Base-by-base conservation (phyloP, 2,329 filamentous ascomycete genomes). In the Alternaria gansuensis region DNA sequence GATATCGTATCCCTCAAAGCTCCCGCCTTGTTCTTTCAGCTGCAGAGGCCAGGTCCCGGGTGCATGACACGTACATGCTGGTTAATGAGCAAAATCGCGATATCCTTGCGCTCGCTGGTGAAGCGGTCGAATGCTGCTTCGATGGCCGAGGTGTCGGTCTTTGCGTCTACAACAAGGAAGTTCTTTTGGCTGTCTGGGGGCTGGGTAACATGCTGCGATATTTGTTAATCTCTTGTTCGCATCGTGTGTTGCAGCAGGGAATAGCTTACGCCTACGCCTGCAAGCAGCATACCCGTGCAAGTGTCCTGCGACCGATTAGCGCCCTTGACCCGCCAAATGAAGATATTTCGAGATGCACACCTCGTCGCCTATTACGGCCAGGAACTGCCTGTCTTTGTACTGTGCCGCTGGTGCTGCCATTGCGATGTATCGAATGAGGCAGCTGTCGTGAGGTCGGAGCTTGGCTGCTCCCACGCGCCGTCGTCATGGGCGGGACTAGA, bases 291-390 rank as follows among this genome's bases (percentile, higher is more conserved):
- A 64, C 95, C 95, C 17, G 95, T 99, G 58, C 98, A 93, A 46
- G 95, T 97, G 82, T 96, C 92, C 95, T 99, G 61, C 14, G 31
- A 39, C 34, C 26, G 23, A 61, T 70, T 60, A 72, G 70, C 56
- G 56, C 54, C 24, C 6, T 14, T 7, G 29, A n/a, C 3, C 26
- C 37, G 26, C 51, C n/a, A 7, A 3, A 13, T 6, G 34, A 28
- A n/a, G 5, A 23, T 8, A 6, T 28, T 29, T n/a, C 40, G n/a
- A 31, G 28, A 26, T 36, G 57, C 53, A 33, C 76, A 92, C 95
- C 87, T 99, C 95, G 79, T 99, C 95, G 51, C 95, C 95, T 76
- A 99, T 99, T 48, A 99, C 94, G 65, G 95, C 95, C 59, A 99
- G 87, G 77, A 99, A 97, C 81, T 99, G 90, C 73, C 95, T 87